Evolutionary conservation across 805 yeast genomes (phyloP), one percentile per base, ranked within the genome.

Genomic region (Cyberlindnera xishuangbannaensis): DNA sequence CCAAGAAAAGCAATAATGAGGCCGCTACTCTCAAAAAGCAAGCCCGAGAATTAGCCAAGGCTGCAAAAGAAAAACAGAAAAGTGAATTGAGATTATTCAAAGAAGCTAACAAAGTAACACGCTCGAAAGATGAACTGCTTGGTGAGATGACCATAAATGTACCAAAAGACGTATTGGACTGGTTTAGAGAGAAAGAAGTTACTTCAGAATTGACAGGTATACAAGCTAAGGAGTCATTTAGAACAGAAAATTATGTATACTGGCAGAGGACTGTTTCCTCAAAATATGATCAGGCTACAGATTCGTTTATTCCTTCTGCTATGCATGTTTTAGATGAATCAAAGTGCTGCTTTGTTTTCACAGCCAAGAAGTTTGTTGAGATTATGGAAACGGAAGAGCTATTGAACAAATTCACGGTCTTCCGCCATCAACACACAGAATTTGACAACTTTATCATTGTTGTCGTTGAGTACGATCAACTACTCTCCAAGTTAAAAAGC

Each of bases 231-330:
- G 52, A 44, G 34, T 61, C 2, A 7, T 15, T 8, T 15, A 15
- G 24, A 13, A 10, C 28, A 17, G 33, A 38, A 13, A 13, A 33
- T 9, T 21, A 25, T 15, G 64, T 79, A 2, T 53, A 57, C 29
- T 79, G 83, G 72, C 60, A 65, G 30, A 56, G 88, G 26, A 58
- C 57, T 13, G 62, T 69, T 5, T 61, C 55, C 15, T 69, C 82
- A 0, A 50, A 48, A 1, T 81, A 77, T 52, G 71, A 74, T 45
- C 41, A 57, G 8, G 49, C 49, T 2, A 59, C 61, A 18, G 83
- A 76, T 38, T 46, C 69, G 0, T 81, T 76, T 43, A 63, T 72
- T 8, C 88, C 88, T 0, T 60, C 71, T 30, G 58, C 54, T 0
- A 54, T 64, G 2, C 58, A 50, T 19, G 47, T 64, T 3, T 39